Base-by-base conservation (phyloP, 352 stramenopile genomes). In the Peronosclerospora sorghi region DNA sequence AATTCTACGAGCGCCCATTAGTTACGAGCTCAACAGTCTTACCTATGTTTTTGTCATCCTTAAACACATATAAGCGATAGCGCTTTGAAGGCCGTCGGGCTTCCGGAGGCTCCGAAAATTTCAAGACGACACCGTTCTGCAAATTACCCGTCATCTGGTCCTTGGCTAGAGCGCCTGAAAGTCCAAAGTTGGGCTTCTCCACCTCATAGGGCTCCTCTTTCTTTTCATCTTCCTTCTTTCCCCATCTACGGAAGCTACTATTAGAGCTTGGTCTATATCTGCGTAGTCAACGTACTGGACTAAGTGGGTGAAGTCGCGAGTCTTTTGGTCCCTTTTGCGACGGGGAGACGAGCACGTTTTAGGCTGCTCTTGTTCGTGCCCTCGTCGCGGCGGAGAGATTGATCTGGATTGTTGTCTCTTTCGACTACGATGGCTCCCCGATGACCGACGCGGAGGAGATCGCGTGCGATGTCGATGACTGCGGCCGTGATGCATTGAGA, bases 61-160 rank as follows among this genome's bases (percentile, higher is more conserved):
- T 97, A 65, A 98, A 99, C 26, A 98, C 94, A 65, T 98, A 98
- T 3, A 99, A 62, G 12, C 95, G 76, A 83, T 95, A 99, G 46
- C 85, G 73, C 15, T 86, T 86, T 34, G 83, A 79, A 6, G 96
- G 96, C 32, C 80, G 65, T 7, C 87, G 64, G 8, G 95, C 94
- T 56, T 99, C 96, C 0, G 87, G 70, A 2, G 96, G 96, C 81
- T 99, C 95, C 12, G 83, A 93, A 73, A 92, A 98, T 68, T 98
- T 98, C 23, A 99, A 76, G 20, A 97, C 71, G 0, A 98, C 79
- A 21, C 96, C 96, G 41, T 98, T 98, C 69, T 95, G 89, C 35
- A 94, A 65, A 60, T 98, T 98, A 7, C 95, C 95, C 19, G 86
- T 97, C 27, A 67, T 41, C n/a, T 75, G 73, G 65, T 99, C 96